Conservation (phyloP, 441 rosid genomes). For the Brassica hybrid region DNA sequence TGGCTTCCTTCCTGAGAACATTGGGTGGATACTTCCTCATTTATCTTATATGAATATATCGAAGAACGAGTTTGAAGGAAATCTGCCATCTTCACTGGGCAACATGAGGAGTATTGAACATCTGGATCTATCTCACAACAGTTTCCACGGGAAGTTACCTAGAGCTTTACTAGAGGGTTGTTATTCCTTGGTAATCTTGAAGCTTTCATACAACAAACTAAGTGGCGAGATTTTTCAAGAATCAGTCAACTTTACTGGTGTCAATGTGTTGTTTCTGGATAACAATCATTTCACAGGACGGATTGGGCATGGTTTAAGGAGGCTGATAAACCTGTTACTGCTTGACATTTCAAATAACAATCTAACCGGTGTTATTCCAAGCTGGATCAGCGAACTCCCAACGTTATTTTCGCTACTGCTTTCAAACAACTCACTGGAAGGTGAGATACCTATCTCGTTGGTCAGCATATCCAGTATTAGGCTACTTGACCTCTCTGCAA, state of each 20-base stretch:
- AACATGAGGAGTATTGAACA: not conserved
- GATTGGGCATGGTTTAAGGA: not conserved
- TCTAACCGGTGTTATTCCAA: constrained; percentile 20
- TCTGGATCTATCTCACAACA: constrained; percentile 34
- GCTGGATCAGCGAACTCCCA: no score
- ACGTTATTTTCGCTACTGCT: not conserved
- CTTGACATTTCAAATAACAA: constrained; percentile 34
- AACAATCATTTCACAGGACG: not conserved
- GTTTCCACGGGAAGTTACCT: no score
- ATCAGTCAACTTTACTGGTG: constrained; percentile 7
- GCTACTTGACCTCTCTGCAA: not conserved
- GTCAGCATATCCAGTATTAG: not conserved
- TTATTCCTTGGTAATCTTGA: not conserved
- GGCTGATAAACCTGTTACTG: no score
- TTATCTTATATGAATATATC: not conserved
- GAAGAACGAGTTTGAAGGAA: not conserved
- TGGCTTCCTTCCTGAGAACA: not conserved
- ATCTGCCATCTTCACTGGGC: not conserved
- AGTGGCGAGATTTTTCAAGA: constrained; percentile 16
- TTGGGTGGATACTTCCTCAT: not conserved
- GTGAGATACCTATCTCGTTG: not conserved
- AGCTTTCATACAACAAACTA: constrained; percentile 28
- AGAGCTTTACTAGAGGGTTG: no score
- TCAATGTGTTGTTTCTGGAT: not conserved
- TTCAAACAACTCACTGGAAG: constrained; percentile 33